Percentiles rank a stretch among this genome's conserved stretches.
These are phyloP conservation scores for Choiromyces venosus DNA, from an alignment of 495 filamentous ascomycete species.

Conservation along the genomic window DNA sequence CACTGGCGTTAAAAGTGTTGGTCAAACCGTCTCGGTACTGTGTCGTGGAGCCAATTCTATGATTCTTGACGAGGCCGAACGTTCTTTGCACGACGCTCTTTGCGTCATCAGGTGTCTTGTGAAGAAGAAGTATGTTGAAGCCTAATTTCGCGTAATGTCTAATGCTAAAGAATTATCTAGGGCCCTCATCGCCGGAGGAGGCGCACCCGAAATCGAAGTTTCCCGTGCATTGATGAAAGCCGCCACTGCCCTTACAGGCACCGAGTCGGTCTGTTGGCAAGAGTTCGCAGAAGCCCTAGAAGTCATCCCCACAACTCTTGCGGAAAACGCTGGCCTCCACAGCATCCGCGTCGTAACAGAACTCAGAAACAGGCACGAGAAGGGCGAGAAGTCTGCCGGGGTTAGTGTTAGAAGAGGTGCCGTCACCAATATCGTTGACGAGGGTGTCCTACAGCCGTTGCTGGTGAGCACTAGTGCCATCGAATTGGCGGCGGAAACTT, in stretches of 20 bases:
- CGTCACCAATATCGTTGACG: slow-evolving; percentile 86
- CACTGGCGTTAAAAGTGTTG: slow-evolving; percentile 73
- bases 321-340: slow-evolving; percentile 95
- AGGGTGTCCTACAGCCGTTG: slow-evolving; percentile 95
- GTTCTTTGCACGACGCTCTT: slow-evolving; percentile 90
- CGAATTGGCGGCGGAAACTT: slow-evolving; percentile 92
- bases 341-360: slow-evolving; percentile 99
- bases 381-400: slow-evolving; percentile 90
- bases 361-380: slow-evolving; percentile 83
- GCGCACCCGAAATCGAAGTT: slow-evolving; percentile 92
- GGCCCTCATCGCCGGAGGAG: slow-evolving; percentile 90
- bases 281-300: slow-evolving; percentile 97
- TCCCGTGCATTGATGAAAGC: slow-evolving; percentile 72
- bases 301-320: slow-evolving; percentile 91
- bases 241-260: slow-evolving; percentile 75
- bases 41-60: slow-evolving; percentile 88
- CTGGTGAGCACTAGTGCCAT: slow-evolving; percentile 95
- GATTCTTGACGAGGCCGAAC: slow-evolving; percentile 94
- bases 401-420: slow-evolving; percentile 96
- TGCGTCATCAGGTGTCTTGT: slow-evolving; percentile 96
- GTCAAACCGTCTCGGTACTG: slow-evolving; percentile 88
- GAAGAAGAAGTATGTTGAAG: slow-evolving; percentile 69
- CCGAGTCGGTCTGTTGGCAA: slow-evolving; percentile 96
- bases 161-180: slow-evolving; percentile 12
- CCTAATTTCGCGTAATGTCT: not conserved